Evolutionary conservation across 208 protist species (phyloP), one percentile per base, ranked within the genome.

Genomic region (Phytomonas sp.): DNA sequence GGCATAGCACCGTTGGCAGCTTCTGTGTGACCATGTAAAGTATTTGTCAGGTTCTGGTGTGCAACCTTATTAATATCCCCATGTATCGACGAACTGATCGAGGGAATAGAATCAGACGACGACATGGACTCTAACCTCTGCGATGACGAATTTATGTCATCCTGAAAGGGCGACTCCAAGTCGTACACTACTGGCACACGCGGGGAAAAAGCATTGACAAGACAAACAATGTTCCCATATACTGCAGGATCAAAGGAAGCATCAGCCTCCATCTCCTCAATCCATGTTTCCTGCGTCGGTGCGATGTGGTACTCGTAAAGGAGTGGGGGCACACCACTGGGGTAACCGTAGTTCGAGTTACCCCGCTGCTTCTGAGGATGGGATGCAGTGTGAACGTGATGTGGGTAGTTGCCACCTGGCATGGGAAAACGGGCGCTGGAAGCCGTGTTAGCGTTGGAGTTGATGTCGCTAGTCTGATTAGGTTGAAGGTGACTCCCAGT

Each of bases 191-290:
- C 76, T 32, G 75, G 72, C 29, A 93, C 83, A 68, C 79, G 65
- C 9, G 89, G 89, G 4, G 86, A 80, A 62, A 93, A 65, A 59
- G 87, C 76, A 60, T 88, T 51, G 29, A 95, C 70, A 36, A 95
- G 78, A 61, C 81, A 91, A 46, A 81, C 87, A 28, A 90, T 78
- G 67, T 95, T 95, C 67, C 89, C 89, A 62, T 85, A 92, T 5
- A 71, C 66, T 26, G 60, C 11, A 9, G 72, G 40, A 69, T 81
- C 78, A 73, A 92, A 90, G 17, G 73, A 64, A 53, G 85, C 62
- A 31, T 83, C 77, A 32, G 69, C 53, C 68, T 88, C 78, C n/a
- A 66, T 67, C 66, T 91, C 83, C 76, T 93, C 89, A 46, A 93
- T 70, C 71, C 80, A 77, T 62, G 84, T 43, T 67, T 92, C 85